Percentiles rank a stretch among this genome's conserved stretches.
phyloP scores from a whole-genome alignment of 148 eudicot species.

The Silene conica region DNA sequence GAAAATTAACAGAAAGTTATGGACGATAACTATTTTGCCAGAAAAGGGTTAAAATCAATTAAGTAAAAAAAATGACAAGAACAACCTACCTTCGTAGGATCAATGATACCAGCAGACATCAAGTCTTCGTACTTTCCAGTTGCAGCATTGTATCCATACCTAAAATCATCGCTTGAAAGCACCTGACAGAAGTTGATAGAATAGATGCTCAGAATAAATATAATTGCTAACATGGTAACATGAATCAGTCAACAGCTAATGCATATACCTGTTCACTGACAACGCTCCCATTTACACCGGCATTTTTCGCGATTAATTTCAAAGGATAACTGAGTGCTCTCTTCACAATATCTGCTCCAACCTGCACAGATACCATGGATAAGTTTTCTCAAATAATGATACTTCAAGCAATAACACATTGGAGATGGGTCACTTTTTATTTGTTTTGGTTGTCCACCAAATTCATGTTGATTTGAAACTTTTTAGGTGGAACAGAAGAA shows the following conservation, averaged over 20 bases:
- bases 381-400: background rate
- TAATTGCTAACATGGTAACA: background rate
- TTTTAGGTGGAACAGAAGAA: background rate
- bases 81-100: constrained; percentile 74
- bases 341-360: constrained; percentile 94
- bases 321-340: constrained; percentile 89
- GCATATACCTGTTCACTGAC: constrained; percentile 81
- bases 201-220: background rate
- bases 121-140: constrained; percentile 83
- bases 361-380: constrained; percentile 38
- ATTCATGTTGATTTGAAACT: background rate
- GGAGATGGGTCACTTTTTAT: background rate
- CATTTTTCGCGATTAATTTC: constrained; percentile 91
- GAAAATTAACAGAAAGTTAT: background rate
- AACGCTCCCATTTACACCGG: constrained; percentile 95
- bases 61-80: too few relatives aligned
- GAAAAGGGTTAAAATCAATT: background rate
- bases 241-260: background rate
- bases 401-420: background rate
- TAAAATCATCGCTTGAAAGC: constrained; percentile 54
- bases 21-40: background rate
- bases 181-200: constrained; percentile 37
- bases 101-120: constrained; percentile 89
- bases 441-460: background rate
- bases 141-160: constrained; percentile 88